phyloP scores from a whole-genome alignment of 1,284 basidiomycete species.

The Tylopilus sp. region DNA sequence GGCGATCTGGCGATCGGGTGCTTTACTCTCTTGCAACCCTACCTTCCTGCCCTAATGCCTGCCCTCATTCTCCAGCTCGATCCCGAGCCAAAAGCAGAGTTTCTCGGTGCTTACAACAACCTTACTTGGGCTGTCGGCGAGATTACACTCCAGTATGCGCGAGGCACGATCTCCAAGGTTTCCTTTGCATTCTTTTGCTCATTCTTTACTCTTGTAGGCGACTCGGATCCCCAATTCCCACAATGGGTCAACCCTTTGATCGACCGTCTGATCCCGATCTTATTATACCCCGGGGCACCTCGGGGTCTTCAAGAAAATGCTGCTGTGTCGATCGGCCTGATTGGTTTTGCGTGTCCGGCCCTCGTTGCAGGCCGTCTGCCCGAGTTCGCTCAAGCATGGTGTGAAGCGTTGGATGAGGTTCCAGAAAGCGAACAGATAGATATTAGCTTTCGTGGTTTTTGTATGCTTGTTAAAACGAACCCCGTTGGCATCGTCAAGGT shows the following conservation, averaged over 20 bases:
- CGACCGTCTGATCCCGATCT: conserved; percentile 90
- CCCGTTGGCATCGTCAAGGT: conserved; percentile 92
- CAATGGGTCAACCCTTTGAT: conserved; percentile 92
- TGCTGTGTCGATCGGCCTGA: conserved; percentile 97
- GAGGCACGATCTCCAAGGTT: conserved; percentile 57
- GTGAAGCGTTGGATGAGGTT: conserved; percentile 97
- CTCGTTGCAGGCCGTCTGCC: conserved; percentile 92
- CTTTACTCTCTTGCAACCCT: conserved; percentile 86
- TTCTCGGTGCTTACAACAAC: conserved; percentile 98
- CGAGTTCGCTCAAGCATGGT: conserved; percentile 97
- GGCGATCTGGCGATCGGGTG: conserved; percentile 98
- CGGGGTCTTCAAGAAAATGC: conserved; percentile 98
- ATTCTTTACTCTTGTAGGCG: conserved; percentile 56
- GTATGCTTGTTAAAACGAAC: conserved; percentile 95
- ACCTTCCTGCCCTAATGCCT: conserved; percentile 90
- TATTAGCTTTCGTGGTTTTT: conserved; percentile 98
- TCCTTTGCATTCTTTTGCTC: conserved; percentile 2
- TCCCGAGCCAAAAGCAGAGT: conserved; percentile 90
- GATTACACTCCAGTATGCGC: conserved; percentile 89
- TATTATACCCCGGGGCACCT: conserved; percentile 92
- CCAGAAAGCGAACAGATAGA: conserved; percentile 99
- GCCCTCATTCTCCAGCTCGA: conserved; percentile 93
- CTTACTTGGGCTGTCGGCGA: conserved; percentile 99
- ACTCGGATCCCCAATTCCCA: conserved; percentile 86
- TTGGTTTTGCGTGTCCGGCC: conserved; percentile 92